Conservation (phyloP, 768 basidiomycete genomes). For the Crucibulum laeve region DNA sequence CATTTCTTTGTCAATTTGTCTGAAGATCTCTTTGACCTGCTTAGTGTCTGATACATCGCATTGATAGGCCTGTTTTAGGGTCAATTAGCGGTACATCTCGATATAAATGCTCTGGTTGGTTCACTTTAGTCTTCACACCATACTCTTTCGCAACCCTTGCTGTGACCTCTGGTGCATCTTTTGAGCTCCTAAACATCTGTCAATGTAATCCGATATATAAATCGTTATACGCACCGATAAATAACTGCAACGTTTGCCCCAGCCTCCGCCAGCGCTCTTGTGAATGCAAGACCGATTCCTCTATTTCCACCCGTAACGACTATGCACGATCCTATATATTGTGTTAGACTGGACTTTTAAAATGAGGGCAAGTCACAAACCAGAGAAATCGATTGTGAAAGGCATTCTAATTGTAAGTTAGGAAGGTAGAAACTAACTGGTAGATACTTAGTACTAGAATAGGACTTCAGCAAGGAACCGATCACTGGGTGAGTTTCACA, state of each 20-base stretch:
- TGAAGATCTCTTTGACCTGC: constrained; percentile 37
- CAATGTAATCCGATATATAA: neutral
- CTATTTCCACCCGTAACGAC: constrained; percentile 62
- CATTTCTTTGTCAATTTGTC: constrained; percentile 44
- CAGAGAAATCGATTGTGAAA: constrained; percentile 11
- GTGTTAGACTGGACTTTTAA: neutral
- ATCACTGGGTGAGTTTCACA: no score
- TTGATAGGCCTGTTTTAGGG: constrained; percentile 45
- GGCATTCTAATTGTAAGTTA: no score
- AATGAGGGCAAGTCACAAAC: constrained; percentile 1
- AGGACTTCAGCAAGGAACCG: no score
- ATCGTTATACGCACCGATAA: constrained; percentile 34
- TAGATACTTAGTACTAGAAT: no score
- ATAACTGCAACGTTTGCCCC: constrained; percentile 60
- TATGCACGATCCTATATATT: constrained; percentile 34
- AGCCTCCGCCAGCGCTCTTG: constrained; percentile 47
- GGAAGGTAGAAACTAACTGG: no score
- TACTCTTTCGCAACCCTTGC: constrained; percentile 42
- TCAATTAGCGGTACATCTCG: neutral
- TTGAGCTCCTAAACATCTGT: constrained; percentile 30
- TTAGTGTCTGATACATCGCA: constrained; percentile 54
- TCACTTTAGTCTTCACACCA: constrained; percentile 36
- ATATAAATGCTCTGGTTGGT: neutral
- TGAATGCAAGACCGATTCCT: constrained; percentile 56
- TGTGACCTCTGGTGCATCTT: constrained; percentile 44